Evolutionary conservation across 2,329 filamentous ascomycete species (phyloP).

Genomic region (Trichoderma semiorbis): DNA sequence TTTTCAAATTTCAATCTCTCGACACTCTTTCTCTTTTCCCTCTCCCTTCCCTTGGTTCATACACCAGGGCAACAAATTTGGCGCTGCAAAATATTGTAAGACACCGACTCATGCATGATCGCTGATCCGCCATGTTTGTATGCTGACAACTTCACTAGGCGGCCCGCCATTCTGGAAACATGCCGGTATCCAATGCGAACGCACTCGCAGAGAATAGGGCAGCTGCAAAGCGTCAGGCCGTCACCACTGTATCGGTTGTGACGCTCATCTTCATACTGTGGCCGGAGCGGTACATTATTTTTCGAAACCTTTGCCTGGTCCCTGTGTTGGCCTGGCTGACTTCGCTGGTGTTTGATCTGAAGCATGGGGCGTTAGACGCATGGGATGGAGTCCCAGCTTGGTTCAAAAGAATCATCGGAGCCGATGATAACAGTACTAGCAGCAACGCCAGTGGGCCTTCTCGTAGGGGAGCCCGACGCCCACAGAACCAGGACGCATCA

Average conservation of each 20-base stretch:
- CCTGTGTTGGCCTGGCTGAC: constrained; percentile 7
- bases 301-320: constrained; percentile 1
- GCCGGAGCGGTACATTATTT: constrained; percentile 9
- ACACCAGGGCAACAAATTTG: not conserved
- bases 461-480: not conserved
- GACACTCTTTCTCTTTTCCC: not conserved
- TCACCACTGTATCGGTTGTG: constrained; percentile 1
- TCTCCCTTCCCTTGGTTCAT: not conserved
- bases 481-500: not conserved
- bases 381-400: constrained; percentile 11
- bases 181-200: not conserved
- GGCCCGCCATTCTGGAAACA: not conserved
- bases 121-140: not conserved
- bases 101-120: not conserved
- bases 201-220: not conserved
- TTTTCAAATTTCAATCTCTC: not conserved
- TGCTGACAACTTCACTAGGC: not conserved
- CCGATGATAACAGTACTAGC: not conserved
- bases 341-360: constrained; percentile 3
- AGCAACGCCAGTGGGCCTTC: not conserved
- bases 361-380: not conserved
- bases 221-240: constrained; percentile 13
- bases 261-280: constrained; percentile 6
- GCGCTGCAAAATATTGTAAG: not conserved
- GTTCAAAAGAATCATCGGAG: constrained; percentile 10